Evolutionary conservation across 805 yeast genomes (phyloP).

Genomic region (Saccharomyces kudriavzevii): DNA sequence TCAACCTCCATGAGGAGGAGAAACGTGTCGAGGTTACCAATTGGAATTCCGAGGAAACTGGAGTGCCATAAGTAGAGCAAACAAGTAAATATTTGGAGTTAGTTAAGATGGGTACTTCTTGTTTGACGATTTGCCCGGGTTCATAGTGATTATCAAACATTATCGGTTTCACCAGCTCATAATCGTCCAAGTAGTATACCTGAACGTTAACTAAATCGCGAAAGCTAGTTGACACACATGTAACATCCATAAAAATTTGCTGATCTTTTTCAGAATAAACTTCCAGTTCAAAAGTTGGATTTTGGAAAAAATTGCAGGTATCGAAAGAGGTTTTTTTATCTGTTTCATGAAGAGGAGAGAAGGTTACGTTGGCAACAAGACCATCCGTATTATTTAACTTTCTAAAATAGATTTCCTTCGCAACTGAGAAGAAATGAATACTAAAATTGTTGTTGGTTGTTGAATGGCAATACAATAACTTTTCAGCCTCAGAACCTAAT

Average conservation of each 20-base stretch:
- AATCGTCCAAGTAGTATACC: slow-evolving; percentile 17
- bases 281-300: slow-evolving; percentile 19
- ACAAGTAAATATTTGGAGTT: slow-evolving; percentile 17
- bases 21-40: background rate
- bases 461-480: slow-evolving; percentile 21
- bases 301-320: slow-evolving; percentile 11
- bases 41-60: background rate
- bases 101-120: slow-evolving; percentile 12
- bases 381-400: background rate
- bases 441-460: slow-evolving; percentile 15
- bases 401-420: background rate
- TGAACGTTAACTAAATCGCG: slow-evolving; percentile 16
- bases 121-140: slow-evolving; percentile 6
- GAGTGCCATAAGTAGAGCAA: slow-evolving; percentile 12
- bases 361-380: background rate
- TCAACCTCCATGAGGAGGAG: background rate
- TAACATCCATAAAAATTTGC: slow-evolving; percentile 12
- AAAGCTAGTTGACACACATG: slow-evolving; percentile 8
- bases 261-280: slow-evolving; percentile 1
- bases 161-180: slow-evolving; percentile 16
- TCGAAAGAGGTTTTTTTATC: background rate
- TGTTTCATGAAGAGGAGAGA: background rate
- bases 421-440: slow-evolving; percentile 13
- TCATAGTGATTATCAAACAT: slow-evolving; percentile 9
- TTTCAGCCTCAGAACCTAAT: slow-evolving; percentile 3